Evolutionary conservation across 106 monocot genomes (phyloP).

Genomic region (Amphibolis antarctica): DNA sequence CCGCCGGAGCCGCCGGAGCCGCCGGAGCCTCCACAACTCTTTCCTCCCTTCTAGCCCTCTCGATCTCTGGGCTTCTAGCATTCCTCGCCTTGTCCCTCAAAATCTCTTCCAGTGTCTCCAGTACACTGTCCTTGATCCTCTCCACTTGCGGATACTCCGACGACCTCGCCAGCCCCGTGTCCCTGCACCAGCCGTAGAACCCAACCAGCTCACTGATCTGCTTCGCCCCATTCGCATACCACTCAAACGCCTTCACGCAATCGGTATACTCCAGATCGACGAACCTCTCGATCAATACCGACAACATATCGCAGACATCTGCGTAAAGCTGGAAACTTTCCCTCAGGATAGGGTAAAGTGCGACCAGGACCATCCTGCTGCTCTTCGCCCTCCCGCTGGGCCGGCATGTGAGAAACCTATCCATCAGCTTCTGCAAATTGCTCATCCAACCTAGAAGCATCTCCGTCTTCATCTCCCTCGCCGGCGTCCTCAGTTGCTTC

Average conservation of each 20-base stretch:
- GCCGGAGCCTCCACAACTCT: neutral
- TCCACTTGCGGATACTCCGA: constrained; percentile 73
- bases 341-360: constrained; percentile 45
- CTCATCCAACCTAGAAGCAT: constrained; percentile 39
- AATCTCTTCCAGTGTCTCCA: constrained; percentile 68
- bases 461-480: constrained; percentile 42
- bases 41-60: neutral
- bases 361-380: constrained; percentile 44
- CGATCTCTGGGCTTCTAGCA: constrained; percentile 27
- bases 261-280: constrained; percentile 69
- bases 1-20: neutral
- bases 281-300: constrained; percentile 52
- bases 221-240: constrained; percentile 51
- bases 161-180: constrained; percentile 51
- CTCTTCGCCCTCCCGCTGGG: constrained; percentile 50
- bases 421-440: constrained; percentile 46
- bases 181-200: constrained; percentile 70
- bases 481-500: constrained; percentile 34
- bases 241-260: constrained; percentile 69
- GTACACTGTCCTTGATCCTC: constrained; percentile 45
- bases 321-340: constrained; percentile 77
- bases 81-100: constrained; percentile 44
- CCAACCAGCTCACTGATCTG: constrained; percentile 63
- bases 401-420: constrained; percentile 47
- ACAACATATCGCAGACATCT: constrained; percentile 56